Evolutionary conservation across 2,329 filamentous ascomycete species (phyloP), one percentile per base, ranked within the genome.

Genomic region (Fusarium udum): DNA sequence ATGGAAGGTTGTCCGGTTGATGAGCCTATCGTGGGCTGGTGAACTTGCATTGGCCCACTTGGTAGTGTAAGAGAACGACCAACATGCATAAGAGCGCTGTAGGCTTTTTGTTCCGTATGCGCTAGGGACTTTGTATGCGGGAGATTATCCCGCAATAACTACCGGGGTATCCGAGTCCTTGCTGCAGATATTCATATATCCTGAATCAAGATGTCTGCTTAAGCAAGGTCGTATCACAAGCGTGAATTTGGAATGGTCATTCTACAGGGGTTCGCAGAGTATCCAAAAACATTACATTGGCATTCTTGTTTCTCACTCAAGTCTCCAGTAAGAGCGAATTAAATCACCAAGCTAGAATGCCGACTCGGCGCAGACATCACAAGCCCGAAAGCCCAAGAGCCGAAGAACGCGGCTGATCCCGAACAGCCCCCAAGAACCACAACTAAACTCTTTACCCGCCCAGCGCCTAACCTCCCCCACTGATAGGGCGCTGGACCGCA

Each of bases 31-130:
- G 49, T 32, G 4, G 3, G 20, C 34, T 7, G 49, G 42, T 16
- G 1, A 22, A 15, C n/a, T 42, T 42, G 61, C 37, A 11, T 39
- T 39, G 59, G 26, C 59, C 49, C 37, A 57, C 49, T 51, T 26
- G n/a, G 43, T 18, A 4, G 4, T 49, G 42, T 34, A 20, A n/a
- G n/a, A 37, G 42, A 37, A 43, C 43, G n/a, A 57, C 63, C 59
- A 57, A 66, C 63, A 57, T 66, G 63, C 63, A 66, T 56, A 36
- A 32, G 7, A 48, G 28, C 16, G 20, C 31, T 36, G 48, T 16
- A 36, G 26, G 18, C 9, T 26, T 31, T 49, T 6, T 8, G 24
- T 34, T 15, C 28, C 10, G 28, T 24, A 24, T 49, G 28, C 10
- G 22, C 46, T 22, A 15, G 7, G 12, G n/a, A 15, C 11, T 34